Base-by-base conservation (phyloP, 2,329 filamentous ascomycete genomes). In the Pyricularia sp. region DNA sequence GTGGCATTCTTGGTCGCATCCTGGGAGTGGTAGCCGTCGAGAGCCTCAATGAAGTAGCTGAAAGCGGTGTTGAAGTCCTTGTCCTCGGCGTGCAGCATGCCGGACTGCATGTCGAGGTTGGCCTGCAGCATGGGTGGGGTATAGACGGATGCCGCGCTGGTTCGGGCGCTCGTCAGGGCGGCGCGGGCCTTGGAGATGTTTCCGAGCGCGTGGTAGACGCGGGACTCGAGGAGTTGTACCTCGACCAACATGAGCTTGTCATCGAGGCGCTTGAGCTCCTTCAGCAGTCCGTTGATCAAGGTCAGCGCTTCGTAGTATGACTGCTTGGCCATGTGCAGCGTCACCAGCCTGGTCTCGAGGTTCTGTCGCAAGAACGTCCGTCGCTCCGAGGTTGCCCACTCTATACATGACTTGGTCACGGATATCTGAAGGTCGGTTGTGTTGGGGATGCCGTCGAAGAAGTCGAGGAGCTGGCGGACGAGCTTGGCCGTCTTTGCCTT, bases 401-500 rank as follows among this genome's bases (percentile, higher is more conserved):
- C 93, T 86, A 99, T 99, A 81, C 92, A 97, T 78, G 94, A 96
- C 79, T 96, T 96, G 73, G 94, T 99, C 72, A 97, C 91, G 75
- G 88, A 81, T 76, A 96, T 92, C 80, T 99, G 94, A 74, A 88
- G 90, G 75, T 99, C 94, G 81, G 89, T 89, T 71, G 91, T 94
- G 78, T 97, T 89, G 72, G 96, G 94, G 71, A 97, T 97, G 73
- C 89, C 85, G 72, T 90, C 87, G 82, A 97, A 94, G 76, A 97
- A 87, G 77, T 99, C 94, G 76, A 99, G 89, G 30, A 99, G 87
- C 79, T 97, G 92, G 71, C 94, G 93, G 71, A 99, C 94, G 68
- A 99, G 83, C 80, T 99, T 99, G 65, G 94, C 91, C 35, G 94
- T 97, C 85, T 99, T 99, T 68, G 96, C 94, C 82, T 97, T 97